Evolutionary conservation across 306 rosid genomes (phyloP), one percentile per base, ranked within the genome.

Genomic region (Rubus idaeus): DNA sequence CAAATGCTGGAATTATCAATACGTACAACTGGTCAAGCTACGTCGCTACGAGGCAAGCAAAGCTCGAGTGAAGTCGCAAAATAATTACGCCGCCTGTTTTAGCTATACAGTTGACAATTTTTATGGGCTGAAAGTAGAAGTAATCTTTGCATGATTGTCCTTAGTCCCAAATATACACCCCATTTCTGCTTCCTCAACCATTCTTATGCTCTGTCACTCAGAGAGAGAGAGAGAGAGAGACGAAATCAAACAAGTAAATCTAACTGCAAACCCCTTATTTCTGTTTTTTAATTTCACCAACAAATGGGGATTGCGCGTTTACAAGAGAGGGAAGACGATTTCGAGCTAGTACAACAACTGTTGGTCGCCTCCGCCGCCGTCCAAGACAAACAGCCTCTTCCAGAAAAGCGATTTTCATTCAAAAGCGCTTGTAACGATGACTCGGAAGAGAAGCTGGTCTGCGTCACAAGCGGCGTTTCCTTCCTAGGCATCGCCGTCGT

Each of bases 381-480:
- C 61, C 23, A 90, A 76, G 91, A 86, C 35, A 77, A 82, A 0
- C 88, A 86, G 2, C 83, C 80, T 0, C 74, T 26, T 40, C 61
- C 77, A 62, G 84, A 44, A 10, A 52, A 49, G 17, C 65, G 68
- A 18, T 56, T 61, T 76, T 52, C 60, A 2, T 70, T 79, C 14
- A 62, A 46, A 55, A 10, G 14, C 55, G 12, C 23, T 17, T 17
- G 8, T 35, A 81, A 52, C 18, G 81, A 70, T 10, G 87, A 81
- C 0, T 77, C 70, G 11, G 80, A 49, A 53, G 91, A 72, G 10
- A 78, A 62, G 41, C 69, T 88, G 35, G 84, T 95, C 3, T 92
- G 97, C 68, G 97, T 95, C 35, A 95, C 99, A 0, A 88, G 96
- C 68, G 99, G 97, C 61, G 92, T 82, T 75, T 92, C 99, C 4